Evolutionary conservation across 176 grass and related monocot genomes (phyloP).

Genomic region (Echinochloa phyllopogon): DNA sequence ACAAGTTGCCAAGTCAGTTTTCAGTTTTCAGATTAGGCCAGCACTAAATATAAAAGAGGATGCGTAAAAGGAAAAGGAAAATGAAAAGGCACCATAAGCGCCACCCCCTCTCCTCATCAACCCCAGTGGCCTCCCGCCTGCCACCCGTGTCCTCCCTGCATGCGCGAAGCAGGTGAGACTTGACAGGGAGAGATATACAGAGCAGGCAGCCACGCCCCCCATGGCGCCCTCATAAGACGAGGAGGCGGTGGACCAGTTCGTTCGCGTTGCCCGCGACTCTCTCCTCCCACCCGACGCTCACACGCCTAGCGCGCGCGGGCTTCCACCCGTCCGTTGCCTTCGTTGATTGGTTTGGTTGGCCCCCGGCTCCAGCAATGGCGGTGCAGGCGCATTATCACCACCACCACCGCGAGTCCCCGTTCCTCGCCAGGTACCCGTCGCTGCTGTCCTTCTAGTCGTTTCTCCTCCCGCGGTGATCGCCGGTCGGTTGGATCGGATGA

Average conservation of each 20-base stretch:
- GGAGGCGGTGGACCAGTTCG: slow-evolving; percentile 61
- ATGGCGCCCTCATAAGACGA: slow-evolving; percentile 46
- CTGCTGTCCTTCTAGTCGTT: slow-evolving; percentile 14
- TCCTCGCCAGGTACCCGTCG: slow-evolving; percentile 42
- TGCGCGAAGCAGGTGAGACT: slow-evolving; percentile 33
- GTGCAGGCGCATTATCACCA: slow-evolving; percentile 39
- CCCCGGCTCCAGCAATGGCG: slow-evolving; percentile 36
- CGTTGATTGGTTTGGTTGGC: slow-evolving; percentile 22
- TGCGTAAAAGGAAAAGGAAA: neutral
- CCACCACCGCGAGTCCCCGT: slow-evolving; percentile 28
- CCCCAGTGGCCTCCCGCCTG: slow-evolving; percentile 1
- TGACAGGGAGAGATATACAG: neutral
- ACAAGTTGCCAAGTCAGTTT: neutral
- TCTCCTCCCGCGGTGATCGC: neutral
- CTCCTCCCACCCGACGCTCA: slow-evolving; percentile 30
- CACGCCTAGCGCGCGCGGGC: slow-evolving; percentile 38
- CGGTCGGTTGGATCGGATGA: slow-evolving; percentile 22
- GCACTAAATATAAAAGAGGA: neutral
- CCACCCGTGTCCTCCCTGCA: slow-evolving; percentile 18
- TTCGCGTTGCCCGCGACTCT: slow-evolving; percentile 57
- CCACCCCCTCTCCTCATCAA: neutral
- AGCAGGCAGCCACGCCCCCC: slow-evolving; percentile 4
- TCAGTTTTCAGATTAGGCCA: neutral
- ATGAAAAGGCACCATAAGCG: neutral
- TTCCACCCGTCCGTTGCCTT: slow-evolving; percentile 7